These are phyloP conservation scores for Fomitopsis pinicola DNA, from an alignment of 1,284 basidiomycete genomes.

Conservation along the genomic window DNA sequence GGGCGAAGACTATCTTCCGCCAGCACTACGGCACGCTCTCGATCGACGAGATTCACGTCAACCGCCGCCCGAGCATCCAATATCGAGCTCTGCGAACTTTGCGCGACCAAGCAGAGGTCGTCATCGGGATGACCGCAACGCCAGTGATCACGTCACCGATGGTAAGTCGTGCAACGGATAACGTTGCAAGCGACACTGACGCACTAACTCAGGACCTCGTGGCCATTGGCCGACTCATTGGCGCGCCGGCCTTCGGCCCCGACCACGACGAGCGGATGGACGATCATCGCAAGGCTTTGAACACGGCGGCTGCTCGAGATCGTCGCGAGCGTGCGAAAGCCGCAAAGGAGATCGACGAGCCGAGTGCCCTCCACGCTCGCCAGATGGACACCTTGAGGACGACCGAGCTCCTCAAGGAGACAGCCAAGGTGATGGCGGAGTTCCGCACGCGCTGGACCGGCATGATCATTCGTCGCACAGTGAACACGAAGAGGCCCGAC, in stretches of 20 bases:
- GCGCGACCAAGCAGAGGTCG: neutral
- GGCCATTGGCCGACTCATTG: neutral
- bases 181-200: neutral
- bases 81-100: neutral
- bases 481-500: neutral
- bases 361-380: neutral
- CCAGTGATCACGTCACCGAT: neutral
- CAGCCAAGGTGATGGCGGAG: neutral
- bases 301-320: too few relatives aligned
- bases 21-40: neutral
- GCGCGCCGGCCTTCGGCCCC: neutral
- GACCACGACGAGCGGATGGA: too few relatives aligned
- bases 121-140: neutral
- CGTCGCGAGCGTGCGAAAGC: too few relatives aligned
- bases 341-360: neutral
- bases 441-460: neutral
- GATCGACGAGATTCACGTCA: neutral
- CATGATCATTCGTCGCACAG: slow-evolving; percentile 4
- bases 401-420: neutral
- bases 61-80: neutral
- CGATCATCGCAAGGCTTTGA: too few relatives aligned
- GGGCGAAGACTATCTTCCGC: neutral
- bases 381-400: too few relatives aligned
- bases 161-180: neutral
- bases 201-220: neutral